Conservation (phyloP, 2,329 filamentous ascomycete genomes). For the Nemania bipapillata region DNA sequence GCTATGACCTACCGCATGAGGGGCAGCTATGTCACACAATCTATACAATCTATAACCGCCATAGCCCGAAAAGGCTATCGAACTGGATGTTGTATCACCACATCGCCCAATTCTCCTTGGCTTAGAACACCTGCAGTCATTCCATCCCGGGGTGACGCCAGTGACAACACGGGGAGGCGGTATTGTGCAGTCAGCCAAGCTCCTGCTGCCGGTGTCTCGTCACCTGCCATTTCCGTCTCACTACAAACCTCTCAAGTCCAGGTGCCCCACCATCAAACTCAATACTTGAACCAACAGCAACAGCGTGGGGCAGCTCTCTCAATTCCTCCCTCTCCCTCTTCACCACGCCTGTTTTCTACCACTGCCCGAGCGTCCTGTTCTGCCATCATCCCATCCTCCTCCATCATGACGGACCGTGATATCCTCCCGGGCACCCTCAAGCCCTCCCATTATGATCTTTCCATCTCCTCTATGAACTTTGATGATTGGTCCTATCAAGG, state of each 20-base stretch:
- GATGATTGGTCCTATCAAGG: slow-evolving; percentile 81
- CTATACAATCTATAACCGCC: slow-evolving; percentile 3
- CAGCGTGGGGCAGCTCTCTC: slow-evolving; percentile 30
- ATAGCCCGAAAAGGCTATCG: slow-evolving; percentile 14
- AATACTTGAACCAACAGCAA: slow-evolving; percentile 2
- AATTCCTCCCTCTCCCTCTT: slow-evolving; percentile 24
- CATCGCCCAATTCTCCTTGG: slow-evolving; percentile 11
- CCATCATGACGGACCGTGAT: slow-evolving; percentile 68
- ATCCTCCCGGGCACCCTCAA: slow-evolving; percentile 74
- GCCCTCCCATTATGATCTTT: slow-evolving; percentile 86
- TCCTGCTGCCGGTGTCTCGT: slow-evolving; percentile 23
- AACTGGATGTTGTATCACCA: slow-evolving; percentile 2
- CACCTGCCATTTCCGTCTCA: slow-evolving; percentile 45
- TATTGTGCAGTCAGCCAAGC: slow-evolving; percentile 21
- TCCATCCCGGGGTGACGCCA: slow-evolving; percentile 10
- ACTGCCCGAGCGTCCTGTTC: slow-evolving; percentile 45
- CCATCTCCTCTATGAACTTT: slow-evolving; percentile 84
- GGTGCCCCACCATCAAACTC: slow-evolving; percentile 28
- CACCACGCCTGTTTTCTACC: slow-evolving; percentile 44
- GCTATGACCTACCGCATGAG: slow-evolving; percentile 28
- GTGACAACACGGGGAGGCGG: background rate
- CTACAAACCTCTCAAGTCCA: slow-evolving; percentile 1
- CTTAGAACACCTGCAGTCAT: background rate
- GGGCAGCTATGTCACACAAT: slow-evolving; percentile 28
- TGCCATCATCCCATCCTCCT: slow-evolving; percentile 51